Percentiles rank a stretch among this genome's conserved stretches.
Evolutionary conservation across 768 basidiomycete species (phyloP).

Genomic region (Lenzites betulinus): DNA sequence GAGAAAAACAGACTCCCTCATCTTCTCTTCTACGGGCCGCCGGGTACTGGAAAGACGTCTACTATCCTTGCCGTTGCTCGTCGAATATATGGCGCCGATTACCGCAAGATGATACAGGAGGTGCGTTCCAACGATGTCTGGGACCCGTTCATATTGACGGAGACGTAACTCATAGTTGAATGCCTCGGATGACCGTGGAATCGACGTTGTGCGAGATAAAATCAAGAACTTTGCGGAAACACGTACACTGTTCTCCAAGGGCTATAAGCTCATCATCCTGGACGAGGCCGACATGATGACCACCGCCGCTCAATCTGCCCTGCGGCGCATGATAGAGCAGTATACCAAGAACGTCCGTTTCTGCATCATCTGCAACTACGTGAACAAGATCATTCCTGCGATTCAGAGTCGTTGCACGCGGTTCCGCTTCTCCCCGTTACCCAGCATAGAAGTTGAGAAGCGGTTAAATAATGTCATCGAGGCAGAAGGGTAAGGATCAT

Average conservation of each 20-base stretch:
- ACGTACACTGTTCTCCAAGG: conserved; percentile 86
- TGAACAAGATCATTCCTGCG: conserved; percentile 98
- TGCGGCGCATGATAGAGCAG: conserved; percentile 96
- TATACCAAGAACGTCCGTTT: conserved; percentile 99
- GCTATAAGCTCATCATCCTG: conserved; percentile 96
- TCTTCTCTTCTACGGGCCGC: conserved; percentile 95
- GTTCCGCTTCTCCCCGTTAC: conserved; percentile 94
- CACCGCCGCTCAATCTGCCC: conserved; percentile 92
- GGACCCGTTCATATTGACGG: background rate
- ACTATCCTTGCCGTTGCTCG: conserved; percentile 96
- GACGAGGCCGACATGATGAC: conserved; percentile 99
- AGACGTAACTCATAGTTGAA: conserved; percentile 67
- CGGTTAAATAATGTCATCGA: conserved; percentile 77
- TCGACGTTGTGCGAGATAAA: conserved; percentile 98
- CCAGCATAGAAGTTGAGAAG: conserved; percentile 82
- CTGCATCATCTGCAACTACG: conserved; percentile 99
- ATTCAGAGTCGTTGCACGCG: conserved; percentile 98
- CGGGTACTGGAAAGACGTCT: conserved; percentile 97
- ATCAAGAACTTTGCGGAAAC: conserved; percentile 99
- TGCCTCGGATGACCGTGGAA: conserved; percentile 97
- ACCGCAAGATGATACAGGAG: conserved; percentile 92
- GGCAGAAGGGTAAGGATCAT: conserved; percentile 69
- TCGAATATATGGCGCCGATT: conserved; percentile 86
- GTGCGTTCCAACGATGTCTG: conserved; percentile 40
- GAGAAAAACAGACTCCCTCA: conserved; percentile 93